These are phyloP conservation scores for Marasmius sp. DNA, from an alignment of 1,284 basidiomycete species.

Conservation along the genomic window DNA sequence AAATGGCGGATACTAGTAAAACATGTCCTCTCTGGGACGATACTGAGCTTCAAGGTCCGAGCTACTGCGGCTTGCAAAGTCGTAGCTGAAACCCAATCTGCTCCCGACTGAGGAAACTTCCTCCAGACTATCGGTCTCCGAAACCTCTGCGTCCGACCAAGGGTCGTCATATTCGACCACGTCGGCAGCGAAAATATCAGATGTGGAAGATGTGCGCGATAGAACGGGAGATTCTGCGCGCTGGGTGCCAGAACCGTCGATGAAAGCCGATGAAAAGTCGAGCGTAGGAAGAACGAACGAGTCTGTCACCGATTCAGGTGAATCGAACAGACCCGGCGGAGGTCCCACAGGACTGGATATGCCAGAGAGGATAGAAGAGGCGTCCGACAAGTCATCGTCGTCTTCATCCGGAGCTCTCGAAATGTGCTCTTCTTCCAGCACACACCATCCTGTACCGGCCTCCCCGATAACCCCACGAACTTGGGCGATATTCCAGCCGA, in stretches of 20 bases:
- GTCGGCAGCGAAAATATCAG: background rate
- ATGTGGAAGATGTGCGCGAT: background rate
- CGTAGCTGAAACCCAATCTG: background rate
- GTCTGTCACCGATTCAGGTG: background rate
- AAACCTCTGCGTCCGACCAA: background rate
- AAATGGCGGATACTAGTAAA: background rate
- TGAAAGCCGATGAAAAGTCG: background rate
- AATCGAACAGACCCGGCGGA: background rate
- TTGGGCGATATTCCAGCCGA: slow-evolving; percentile 62
- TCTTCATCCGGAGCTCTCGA: slow-evolving; percentile 27
- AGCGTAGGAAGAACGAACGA: background rate
- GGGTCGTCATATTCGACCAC: background rate
- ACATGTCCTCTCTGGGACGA: background rate
- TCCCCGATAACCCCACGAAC: slow-evolving; percentile 69
- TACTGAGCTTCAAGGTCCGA: background rate
- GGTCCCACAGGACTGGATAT: slow-evolving; percentile 12
- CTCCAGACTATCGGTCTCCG: background rate
- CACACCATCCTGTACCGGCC: slow-evolving; percentile 70
- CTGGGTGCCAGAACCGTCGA: background rate
- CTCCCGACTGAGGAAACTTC: background rate
- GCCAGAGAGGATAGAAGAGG: slow-evolving; percentile 31
- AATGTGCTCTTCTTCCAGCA: slow-evolving; percentile 52
- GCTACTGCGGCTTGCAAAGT: background rate
- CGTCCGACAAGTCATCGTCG: slow-evolving; percentile 28
- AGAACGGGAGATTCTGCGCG: background rate